Conservation (phyloP, 495 filamentous ascomycete genomes). For the Tuber umbilicatum region DNA sequence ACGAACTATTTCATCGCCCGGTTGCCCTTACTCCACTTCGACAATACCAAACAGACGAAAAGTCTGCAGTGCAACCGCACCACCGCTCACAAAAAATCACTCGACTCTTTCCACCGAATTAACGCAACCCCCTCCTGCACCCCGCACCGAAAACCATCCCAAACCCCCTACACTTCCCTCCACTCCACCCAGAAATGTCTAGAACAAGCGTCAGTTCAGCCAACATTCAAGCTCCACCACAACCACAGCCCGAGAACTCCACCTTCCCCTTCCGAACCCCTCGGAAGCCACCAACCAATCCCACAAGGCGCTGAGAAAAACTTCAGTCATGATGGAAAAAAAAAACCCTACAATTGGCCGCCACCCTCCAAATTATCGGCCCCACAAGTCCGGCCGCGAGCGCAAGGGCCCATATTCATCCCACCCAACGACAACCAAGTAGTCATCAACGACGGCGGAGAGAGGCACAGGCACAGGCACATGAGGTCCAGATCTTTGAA, state of each 20-base stretch:
- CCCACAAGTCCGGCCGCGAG: neutral
- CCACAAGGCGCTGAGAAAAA: neutral
- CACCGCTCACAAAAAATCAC: neutral
- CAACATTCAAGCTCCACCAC: neutral
- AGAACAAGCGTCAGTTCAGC: neutral
- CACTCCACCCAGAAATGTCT: neutral
- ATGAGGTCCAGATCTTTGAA: no score
- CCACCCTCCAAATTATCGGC: neutral
- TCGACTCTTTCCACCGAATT: neutral
- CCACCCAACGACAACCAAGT: neutral
- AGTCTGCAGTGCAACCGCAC: conserved; percentile 5
- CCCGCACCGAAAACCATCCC: neutral
- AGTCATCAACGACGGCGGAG: no score
- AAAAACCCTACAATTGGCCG: neutral
- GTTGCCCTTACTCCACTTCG: neutral
- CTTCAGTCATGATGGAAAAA: no score
- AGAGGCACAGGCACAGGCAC: no score
- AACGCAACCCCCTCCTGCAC: neutral
- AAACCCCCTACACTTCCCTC: neutral
- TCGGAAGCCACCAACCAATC: neutral
- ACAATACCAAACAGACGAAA: neutral
- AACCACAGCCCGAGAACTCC: neutral
- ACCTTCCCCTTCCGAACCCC: neutral
- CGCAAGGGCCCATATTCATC: conserved; percentile 3
- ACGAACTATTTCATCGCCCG: neutral